Base-by-base conservation (phyloP, 2,329 filamentous ascomycete species). In the Scytalidium sp. region DNA sequence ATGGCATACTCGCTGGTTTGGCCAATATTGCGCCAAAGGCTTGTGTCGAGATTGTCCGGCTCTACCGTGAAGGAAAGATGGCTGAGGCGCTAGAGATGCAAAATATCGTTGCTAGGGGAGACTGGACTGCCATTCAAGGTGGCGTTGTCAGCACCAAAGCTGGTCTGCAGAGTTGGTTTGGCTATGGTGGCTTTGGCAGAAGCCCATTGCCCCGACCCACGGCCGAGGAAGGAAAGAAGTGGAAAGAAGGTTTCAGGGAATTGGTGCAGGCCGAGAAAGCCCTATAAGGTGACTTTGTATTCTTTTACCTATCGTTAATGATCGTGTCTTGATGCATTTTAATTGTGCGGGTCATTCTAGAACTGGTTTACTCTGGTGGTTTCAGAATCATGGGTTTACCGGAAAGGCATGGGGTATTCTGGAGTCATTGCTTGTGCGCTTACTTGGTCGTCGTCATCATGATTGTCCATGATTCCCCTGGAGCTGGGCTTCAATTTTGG, bases 141-240 rank as follows among this genome's bases (percentile, higher is more conserved):
- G 85, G 85, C 1, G 81, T 88, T 56, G 78, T 87, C 23, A 83
- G 83, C 3, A 85, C 85, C 53, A 89, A 89, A 72, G 78, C 80
- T 42, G 84, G 75, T 1, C 64, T 89, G 61, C 71, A 83, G 63
- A 71, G 75, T 22, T 83, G 82, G 64, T 80, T 78, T 56, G 81
- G 80, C 7, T 89, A 89, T 59, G 85, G 85, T 78, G 64, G 75
- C 22, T 71, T 67, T 50, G 71, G 67, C 23, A 69, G 75, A 45
- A 72, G 69, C 53, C 78, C 78, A 22, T 68, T 81, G 45, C 78
- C 78, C 29, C 72, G 70, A 56, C 79, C 79, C 42, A 74, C 72
- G 23, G 56, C 64, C 47, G 76, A 79, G 52, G 71, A 82, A 64
- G 65, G 62, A 17, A 67, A 67, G 53, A 69, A 64, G 55, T 82